Base-by-base conservation (phyloP, 225 moss, liverwort and hornwort species). In the Bryum argenteum region DNA sequence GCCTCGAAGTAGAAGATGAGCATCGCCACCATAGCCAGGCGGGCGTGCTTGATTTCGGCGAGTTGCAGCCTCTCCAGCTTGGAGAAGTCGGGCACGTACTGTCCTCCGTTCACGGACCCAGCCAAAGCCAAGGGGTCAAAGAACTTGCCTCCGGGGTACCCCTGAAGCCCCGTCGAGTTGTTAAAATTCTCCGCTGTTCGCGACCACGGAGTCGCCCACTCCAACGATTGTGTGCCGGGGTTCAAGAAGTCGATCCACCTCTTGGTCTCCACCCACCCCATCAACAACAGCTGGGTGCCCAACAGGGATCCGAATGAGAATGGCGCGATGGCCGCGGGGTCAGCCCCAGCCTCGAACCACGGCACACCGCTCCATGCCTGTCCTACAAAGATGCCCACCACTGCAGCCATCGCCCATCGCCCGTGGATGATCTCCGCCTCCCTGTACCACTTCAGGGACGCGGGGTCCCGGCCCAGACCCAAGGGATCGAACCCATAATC, bases 191-290 rank as follows among this genome's bases (percentile, higher is more conserved):
- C 98, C 4, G 89, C 84, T 12, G 98, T 98, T 56, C 80, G 83
- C 23, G 98, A 98, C 98, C 98, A 98, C 21, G 98, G 98, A 6
- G 98, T 98, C 20, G 98, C 83, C 98, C 98, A 98, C 48, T 98
- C 98, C 54, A 98, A 33, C 6, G 89, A 61, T 80, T 98, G 98
- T 9, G 94, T 86, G 12, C 91, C 88, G 5, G 98, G 98, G 78
- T 92, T 88, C 72, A 94, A 28, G 61, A 80, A 98, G 45, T 98
- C 94, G 24, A 89, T 88, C 94, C 94, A 98, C 57, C 98, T 75
- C 92, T 98, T 98, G 8, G 91, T 89, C 89, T 98, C 98, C 33
- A 98, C 98, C 98, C 98, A 98, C 13, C 98, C 98, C 98, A 98
- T 98, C 73, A 98, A 58, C 52, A 98, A 1, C 51, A 98, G 83